Base-by-base conservation (phyloP, 257 asterid genomes). In the Penstemon davidsonii region DNA sequence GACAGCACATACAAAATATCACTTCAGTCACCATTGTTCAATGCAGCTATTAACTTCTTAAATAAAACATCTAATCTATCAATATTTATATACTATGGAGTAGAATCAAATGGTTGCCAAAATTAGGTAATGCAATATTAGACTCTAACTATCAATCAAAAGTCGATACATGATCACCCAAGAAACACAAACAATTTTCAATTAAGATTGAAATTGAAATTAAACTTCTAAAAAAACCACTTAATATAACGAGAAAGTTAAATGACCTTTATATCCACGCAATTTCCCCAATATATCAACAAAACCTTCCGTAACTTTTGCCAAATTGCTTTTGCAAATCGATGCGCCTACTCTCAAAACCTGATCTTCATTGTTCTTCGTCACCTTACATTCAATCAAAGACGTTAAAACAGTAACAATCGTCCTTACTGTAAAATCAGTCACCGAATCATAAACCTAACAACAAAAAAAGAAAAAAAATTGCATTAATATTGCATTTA, bases 391-490 rank as follows among this genome's bases (percentile, higher is more conserved):
- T 67, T 76, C 85, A 43, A 86, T 42, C 18, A 86, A 88, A 19
- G 96, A 81, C 41, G 85, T 79, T 44, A 90, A 69, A 75, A 83
- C 85, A 55, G 97, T 52, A 73, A 74, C 46, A 60, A 88, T 81
- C 36, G 90, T 79, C 46, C 68, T 81, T 79, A 90, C 66, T 5
- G 79, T 68, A 73, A 66, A 74, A 66, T 86, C 90, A 64, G 76
- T 68, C 74, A 64, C 72, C 60, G 87, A 81, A 61, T 80, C 85
- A 64, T 68, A 88, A 57, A 88, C 90, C 97, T 89, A 71, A 39
- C 7, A 40, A 2, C 76, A 41, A 46, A 47, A 62, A 33, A 51
- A 8, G 55, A n/a, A n/a, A 36, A 64, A 62, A 10, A n/a, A 38
- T 60, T 10, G 36, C 46, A 40, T 66, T 5, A 66, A 9, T 12